Evolutionary conservation across 257 asterid species (phyloP), one percentile per base, ranked within the genome.

Genomic region (Apocynum venetum): DNA sequence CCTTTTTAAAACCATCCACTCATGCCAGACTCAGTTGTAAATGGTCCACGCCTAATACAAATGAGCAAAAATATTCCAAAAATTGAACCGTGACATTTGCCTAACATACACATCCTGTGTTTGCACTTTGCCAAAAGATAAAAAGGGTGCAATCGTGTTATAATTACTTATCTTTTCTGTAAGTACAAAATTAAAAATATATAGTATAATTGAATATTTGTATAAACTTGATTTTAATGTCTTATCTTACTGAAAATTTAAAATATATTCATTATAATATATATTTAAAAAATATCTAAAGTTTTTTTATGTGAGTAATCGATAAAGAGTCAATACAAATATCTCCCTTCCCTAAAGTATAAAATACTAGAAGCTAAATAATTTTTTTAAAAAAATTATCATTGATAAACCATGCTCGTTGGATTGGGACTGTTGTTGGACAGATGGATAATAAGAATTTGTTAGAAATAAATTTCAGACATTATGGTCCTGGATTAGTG

Each of bases 401-500:
- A 36, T 25, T 9, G 41, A 25, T 36, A 65, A 65, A 4, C 8
- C 8, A 0, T 63, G 6, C 6, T 19, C 1, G 6, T 41, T 72
- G 44, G 77, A 41, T 11, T 74, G 44, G 44, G 44, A 41, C 38
- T 73, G 4, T 0, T 25, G n/a, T 36, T 53, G 41, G 15, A 11
- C 48, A 35, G 19, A 15, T 13, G 35, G 51, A 48, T 67, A 40
- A 67, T 44, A 38, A 10, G 69, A 38, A 63, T 60, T 73, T 46
- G 74, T 74, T 25, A 59, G 44, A 41, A 67, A 79, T 63, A 65
- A 70, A 84, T 20, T 72, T 71, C 20, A 46, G 77, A 64, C 31
- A 14, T 74, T 52, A 75, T 67, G 79, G 80, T 73, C 51, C 69
- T 38, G 79, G 74, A 65, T 77, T 61, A 55, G 81, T 80, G 83